Evolutionary conservation across 106 monocot species (phyloP).

Genomic region (Platanthera zijinensis): DNA sequence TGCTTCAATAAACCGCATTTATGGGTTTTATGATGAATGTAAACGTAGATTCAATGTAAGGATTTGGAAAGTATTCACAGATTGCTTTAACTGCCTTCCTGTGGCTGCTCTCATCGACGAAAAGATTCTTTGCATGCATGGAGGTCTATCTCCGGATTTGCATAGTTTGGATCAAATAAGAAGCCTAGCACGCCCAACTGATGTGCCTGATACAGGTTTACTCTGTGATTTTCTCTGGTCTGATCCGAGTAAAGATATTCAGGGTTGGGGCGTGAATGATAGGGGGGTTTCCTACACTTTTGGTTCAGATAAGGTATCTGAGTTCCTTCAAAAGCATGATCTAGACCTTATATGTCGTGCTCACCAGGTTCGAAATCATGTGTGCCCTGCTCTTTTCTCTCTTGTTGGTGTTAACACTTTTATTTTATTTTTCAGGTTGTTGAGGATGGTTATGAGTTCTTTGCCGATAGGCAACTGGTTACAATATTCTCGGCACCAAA

Average conservation of each 20-base stretch:
- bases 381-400: neutral
- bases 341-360: constrained; percentile 46
- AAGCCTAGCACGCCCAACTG: constrained; percentile 27
- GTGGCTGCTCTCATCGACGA: constrained; percentile 36
- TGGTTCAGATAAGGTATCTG: constrained; percentile 31
- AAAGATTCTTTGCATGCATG: constrained; percentile 51
- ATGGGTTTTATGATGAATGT: constrained; percentile 54
- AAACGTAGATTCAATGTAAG: constrained; percentile 31
- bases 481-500: constrained; percentile 44
- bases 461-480: constrained; percentile 35
- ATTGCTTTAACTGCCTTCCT: constrained; percentile 52
- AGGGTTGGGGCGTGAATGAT: constrained; percentile 32
- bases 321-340: constrained; percentile 38
- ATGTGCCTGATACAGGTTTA: constrained; percentile 40
- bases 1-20: constrained; percentile 29
- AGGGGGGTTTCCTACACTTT: constrained; percentile 40
- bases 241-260: constrained; percentile 30
- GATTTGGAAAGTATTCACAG: constrained; percentile 37
- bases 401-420: neutral
- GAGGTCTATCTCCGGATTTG: constrained; percentile 46
- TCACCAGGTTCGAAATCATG: constrained; percentile 25
- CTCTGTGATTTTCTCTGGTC: constrained; percentile 55
- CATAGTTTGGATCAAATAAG: constrained; percentile 38
- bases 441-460: constrained; percentile 43
- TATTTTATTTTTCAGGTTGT: constrained; percentile 23